Evolutionary conservation across 441 rosid species (phyloP).

Genomic region (Macaranga tanarius): DNA sequence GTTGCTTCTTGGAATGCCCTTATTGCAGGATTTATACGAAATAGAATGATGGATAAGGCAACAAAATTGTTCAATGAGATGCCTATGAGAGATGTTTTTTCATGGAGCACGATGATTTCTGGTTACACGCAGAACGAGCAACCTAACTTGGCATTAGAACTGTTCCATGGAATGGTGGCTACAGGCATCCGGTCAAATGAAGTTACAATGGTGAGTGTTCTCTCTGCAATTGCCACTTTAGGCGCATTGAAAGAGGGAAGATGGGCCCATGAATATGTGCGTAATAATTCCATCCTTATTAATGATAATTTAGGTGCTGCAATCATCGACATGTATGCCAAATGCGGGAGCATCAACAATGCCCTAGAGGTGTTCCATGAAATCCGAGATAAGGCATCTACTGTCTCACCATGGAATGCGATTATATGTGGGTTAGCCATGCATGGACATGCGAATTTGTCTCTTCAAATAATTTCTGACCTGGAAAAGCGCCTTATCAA

Average conservation of each 20-base stretch:
- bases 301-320: conserved; percentile 70
- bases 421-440: conserved; percentile 73
- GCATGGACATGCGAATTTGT: conserved; percentile 65
- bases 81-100: conserved; percentile 64
- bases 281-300: conserved; percentile 39
- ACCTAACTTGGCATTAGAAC: conserved; percentile 52
- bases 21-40: conserved; percentile 60
- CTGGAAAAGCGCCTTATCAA: conserved; percentile 48
- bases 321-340: conserved; percentile 83
- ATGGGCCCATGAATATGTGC: conserved; percentile 55
- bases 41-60: conserved; percentile 59
- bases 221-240: conserved; percentile 59
- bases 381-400: conserved; percentile 38
- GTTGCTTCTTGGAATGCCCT: conserved; percentile 67
- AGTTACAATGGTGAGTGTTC: conserved; percentile 77
- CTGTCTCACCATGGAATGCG: conserved; percentile 85
- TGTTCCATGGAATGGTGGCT: conserved; percentile 56
- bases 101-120: conserved; percentile 84
- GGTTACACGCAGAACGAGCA: conserved; percentile 59
- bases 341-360: conserved; percentile 69
- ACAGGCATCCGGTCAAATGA: conserved; percentile 56
- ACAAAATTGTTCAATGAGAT: conserved; percentile 52
- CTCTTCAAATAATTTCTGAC: conserved; percentile 57
- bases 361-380: conserved; percentile 57
- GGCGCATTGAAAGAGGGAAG: conserved; percentile 62